Evolutionary conservation across 176 grass and related monocot genomes (phyloP).

Genomic region (Areca catechu): DNA sequence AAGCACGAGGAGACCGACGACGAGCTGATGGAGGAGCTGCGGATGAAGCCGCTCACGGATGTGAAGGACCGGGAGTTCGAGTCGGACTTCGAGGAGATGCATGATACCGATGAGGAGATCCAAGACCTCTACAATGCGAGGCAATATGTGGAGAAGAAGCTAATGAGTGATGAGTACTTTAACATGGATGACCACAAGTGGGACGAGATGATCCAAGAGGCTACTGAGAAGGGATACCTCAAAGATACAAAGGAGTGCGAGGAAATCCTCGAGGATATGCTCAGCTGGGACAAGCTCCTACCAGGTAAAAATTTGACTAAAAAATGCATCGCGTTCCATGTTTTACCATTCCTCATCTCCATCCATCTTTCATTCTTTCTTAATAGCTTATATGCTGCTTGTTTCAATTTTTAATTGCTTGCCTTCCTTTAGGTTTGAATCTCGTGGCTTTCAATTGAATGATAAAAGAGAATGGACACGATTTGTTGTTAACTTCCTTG

Average conservation of each 20-base stretch:
- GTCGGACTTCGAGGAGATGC: slow-evolving; percentile 46
- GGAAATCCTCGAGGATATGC: slow-evolving; percentile 86
- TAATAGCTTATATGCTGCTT: no score
- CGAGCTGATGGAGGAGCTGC: slow-evolving; percentile 50
- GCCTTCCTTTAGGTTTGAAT: no score
- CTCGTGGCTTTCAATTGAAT: no score
- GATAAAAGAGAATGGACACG: no score
- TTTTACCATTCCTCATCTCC: not conserved
- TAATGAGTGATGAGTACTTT: slow-evolving; percentile 45
- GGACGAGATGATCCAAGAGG: slow-evolving; percentile 45
- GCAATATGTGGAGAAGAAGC: slow-evolving; percentile 71
- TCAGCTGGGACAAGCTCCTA: slow-evolving; percentile 64
- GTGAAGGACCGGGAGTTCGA: slow-evolving; percentile 47
- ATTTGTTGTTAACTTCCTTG: no score
- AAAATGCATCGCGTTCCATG: not conserved
- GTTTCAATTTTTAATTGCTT: no score
- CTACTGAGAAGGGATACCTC: slow-evolving; percentile 29
- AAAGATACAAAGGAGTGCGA: slow-evolving; percentile 67
- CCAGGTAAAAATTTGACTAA: slow-evolving; percentile 44
- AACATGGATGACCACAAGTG: slow-evolving; percentile 70
- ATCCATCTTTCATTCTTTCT: no score
- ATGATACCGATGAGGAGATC: slow-evolving; percentile 61
- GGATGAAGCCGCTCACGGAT: slow-evolving; percentile 22
- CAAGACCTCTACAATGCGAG: slow-evolving; percentile 69
- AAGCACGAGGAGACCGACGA: slow-evolving; percentile 49